Percentiles rank a stretch among this genome's conserved stretches.
These are phyloP conservation scores for Trichocladium uniseriatum DNA, from an alignment of 495 filamentous ascomycete genomes.

Conservation along the genomic window DNA sequence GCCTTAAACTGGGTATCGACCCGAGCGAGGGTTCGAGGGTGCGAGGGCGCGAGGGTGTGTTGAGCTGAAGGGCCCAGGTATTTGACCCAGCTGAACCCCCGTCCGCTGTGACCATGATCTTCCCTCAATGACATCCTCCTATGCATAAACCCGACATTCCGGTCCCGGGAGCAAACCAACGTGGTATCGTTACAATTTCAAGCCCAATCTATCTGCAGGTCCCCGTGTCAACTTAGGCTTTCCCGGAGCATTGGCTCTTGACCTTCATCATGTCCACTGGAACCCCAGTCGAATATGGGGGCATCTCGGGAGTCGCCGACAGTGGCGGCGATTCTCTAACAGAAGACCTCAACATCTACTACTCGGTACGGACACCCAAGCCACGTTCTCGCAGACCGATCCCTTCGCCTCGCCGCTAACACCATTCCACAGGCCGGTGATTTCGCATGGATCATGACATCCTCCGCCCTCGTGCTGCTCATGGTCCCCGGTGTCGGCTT, in stretches of 20 bases:
- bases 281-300: constrained; percentile 53
- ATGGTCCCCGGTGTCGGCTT: constrained; percentile 99
- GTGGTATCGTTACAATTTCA: no score
- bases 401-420: constrained; percentile 3
- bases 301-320: constrained; percentile 34
- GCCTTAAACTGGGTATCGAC: not conserved
- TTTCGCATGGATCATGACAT: constrained; percentile 83
- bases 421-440: constrained; percentile 58
- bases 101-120: not conserved
- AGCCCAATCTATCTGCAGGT: no score
- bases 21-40: not conserved
- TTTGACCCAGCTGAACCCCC: constrained; percentile 23
- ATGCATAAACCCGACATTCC: not conserved
- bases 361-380: constrained; percentile 50
- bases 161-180: no score
- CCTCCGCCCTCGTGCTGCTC: constrained; percentile 82
- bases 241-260: not conserved
- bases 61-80: constrained; percentile 3
- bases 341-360: constrained; percentile 71
- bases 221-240: not conserved
- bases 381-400: not conserved
- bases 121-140: not conserved
- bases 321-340: constrained; percentile 68
- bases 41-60: not conserved
- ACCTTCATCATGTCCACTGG: constrained; percentile 27